These are phyloP conservation scores for Penicillium egyptiacum DNA, from an alignment of 495 filamentous ascomycete genomes.

Conservation along the genomic window DNA sequence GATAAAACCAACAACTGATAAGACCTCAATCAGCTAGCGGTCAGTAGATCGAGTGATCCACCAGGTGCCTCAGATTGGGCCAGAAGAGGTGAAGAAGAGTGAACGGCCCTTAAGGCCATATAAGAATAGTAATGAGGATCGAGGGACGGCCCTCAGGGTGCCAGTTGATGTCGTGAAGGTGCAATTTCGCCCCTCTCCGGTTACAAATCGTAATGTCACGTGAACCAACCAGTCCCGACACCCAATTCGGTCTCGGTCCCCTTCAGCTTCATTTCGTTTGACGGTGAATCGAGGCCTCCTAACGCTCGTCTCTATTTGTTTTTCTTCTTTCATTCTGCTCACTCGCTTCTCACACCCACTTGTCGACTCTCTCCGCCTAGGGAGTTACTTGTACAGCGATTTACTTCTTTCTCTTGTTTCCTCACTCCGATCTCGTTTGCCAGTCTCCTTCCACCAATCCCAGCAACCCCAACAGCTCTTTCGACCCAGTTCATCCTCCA, in stretches of 20 bases:
- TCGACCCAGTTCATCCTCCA: conserved; percentile 1
- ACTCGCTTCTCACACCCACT: background rate
- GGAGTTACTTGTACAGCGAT: conserved; percentile 5
- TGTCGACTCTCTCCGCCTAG: background rate
- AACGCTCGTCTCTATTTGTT: conserved; percentile 1
- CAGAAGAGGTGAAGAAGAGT: conserved; percentile 3
- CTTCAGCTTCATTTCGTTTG: conserved; percentile 14
- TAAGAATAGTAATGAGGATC: conserved; percentile 6
- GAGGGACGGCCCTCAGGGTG: conserved; percentile 15
- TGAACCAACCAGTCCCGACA: conserved; percentile 8
- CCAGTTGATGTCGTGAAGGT: conserved; percentile 13
- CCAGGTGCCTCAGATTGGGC: background rate
- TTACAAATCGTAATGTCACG: conserved; percentile 13
- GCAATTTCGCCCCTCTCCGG: conserved; percentile 11
- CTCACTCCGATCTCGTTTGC: background rate
- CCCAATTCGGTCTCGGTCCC: conserved; percentile 9
- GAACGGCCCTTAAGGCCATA: background rate
- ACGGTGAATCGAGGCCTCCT: conserved; percentile 9
- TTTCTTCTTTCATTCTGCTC: background rate
- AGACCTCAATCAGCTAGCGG: conserved; percentile 14
- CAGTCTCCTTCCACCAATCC: conserved; percentile 8
- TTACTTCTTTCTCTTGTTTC: background rate
- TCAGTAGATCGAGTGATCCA: background rate
- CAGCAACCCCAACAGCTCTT: conserved; percentile 11
- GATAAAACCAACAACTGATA: conserved; percentile 10